A percentile compares a stretch with the other conserved stretches of the same genome.
Evolutionary conservation across 108 stramenopile genomes (phyloP).

Genomic region (Chaetoceros muelleri): DNA sequence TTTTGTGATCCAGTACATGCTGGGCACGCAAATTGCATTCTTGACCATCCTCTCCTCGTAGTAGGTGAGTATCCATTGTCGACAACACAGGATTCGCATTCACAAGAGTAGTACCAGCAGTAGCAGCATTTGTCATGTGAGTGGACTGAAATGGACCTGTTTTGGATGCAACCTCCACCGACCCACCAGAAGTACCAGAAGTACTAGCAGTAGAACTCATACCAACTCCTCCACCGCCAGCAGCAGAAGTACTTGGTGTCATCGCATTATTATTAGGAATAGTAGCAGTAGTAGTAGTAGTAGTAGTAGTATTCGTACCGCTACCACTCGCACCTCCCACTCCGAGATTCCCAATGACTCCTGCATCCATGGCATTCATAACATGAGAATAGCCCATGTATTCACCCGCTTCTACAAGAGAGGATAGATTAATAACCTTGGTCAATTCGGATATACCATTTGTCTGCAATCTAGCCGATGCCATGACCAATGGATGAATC

Average conservation of each 20-base stretch:
- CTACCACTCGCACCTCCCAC: slow-evolving; percentile 2
- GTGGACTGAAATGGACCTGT: neutral
- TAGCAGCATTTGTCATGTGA: neutral
- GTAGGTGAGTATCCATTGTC: neutral
- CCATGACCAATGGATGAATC: slow-evolving; percentile 65
- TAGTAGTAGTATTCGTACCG: too few species aligned
- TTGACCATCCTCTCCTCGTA: slow-evolving; percentile 20
- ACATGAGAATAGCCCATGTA: slow-evolving; percentile 69
- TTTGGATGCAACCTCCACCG: too few species aligned
- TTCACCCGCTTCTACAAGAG: slow-evolving; percentile 46
- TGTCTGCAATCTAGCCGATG: slow-evolving; percentile 55
- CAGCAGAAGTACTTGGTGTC: slow-evolving; percentile 5
- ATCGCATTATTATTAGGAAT: slow-evolving; percentile 1
- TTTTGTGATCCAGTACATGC: slow-evolving; percentile 45
- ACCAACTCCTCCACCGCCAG: slow-evolving; percentile 1
- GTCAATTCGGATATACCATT: slow-evolving; percentile 68
- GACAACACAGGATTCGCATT: neutral
- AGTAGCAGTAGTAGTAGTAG: slow-evolving; percentile 12
- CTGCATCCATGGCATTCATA: slow-evolving; percentile 36
- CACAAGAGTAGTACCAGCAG: neutral
- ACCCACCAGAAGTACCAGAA: too few species aligned
- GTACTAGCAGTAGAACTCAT: slow-evolving; percentile 1
- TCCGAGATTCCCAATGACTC: slow-evolving; percentile 7
- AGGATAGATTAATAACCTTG: slow-evolving; percentile 67
- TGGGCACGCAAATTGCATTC: slow-evolving; percentile 33